A percentile compares a stretch with the other conserved stretches of the same genome.
Evolutionary conservation across 2,329 filamentous ascomycete genomes (phyloP).

Genomic region (Diplocarpon mali): DNA sequence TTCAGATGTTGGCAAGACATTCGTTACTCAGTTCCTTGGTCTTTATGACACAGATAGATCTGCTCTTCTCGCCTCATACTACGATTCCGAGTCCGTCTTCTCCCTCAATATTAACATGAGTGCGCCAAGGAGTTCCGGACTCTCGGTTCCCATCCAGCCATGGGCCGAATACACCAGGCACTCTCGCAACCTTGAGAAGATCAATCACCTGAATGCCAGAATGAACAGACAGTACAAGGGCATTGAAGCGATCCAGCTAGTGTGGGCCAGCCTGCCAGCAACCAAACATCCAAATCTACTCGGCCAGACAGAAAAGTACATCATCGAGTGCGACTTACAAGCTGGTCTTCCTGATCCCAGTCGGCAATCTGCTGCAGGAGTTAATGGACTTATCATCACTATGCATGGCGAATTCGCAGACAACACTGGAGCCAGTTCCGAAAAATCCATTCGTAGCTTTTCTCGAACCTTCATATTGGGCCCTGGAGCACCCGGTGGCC

Average conservation of each 20-base stretch:
- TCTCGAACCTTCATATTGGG: slow-evolving; percentile 72
- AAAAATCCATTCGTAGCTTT: slow-evolving; percentile 62
- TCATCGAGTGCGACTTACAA: slow-evolving; percentile 70
- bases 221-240: slow-evolving; percentile 58
- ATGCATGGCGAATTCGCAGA: slow-evolving; percentile 84
- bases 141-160: slow-evolving; percentile 35
- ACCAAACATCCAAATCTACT: slow-evolving; percentile 66
- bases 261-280: slow-evolving; percentile 59
- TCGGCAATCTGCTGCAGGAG: slow-evolving; percentile 51
- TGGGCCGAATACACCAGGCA: slow-evolving; percentile 69
- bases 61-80: slow-evolving; percentile 53
- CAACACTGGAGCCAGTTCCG: slow-evolving; percentile 43
- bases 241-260: slow-evolving; percentile 48
- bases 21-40: slow-evolving; percentile 62
- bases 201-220: slow-evolving; percentile 48
- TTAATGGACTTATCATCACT: slow-evolving; percentile 66
- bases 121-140: slow-evolving; percentile 37
- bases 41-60: slow-evolving; percentile 63
- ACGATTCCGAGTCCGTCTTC: slow-evolving; percentile 66
- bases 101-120: slow-evolving; percentile 62
- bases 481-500: slow-evolving; percentile 51
- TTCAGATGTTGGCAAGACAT: slow-evolving; percentile 61
- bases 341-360: slow-evolving; percentile 60
- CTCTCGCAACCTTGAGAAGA: slow-evolving; percentile 66
- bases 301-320: slow-evolving; percentile 59